Evolutionary conservation across 2,329 filamentous ascomycete genomes (phyloP).

Genomic region (Coniella vitis): DNA sequence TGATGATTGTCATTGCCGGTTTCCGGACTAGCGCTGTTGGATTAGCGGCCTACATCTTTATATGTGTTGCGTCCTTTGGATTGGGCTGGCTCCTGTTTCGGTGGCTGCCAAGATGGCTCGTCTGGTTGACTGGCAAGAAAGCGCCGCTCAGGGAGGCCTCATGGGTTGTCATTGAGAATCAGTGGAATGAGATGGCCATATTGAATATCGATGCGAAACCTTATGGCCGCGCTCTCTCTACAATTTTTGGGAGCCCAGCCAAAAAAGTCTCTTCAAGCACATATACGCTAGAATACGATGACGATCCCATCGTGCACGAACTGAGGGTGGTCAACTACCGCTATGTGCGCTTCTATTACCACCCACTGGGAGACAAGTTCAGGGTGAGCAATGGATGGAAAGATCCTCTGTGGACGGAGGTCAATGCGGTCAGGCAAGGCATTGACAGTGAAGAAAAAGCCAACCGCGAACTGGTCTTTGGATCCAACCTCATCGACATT

Average conservation of each 20-base stretch:
- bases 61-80: constrained; percentile 69
- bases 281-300: constrained; percentile 55
- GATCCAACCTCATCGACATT: constrained; percentile 85
- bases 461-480: constrained; percentile 78
- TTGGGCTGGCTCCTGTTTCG: constrained; percentile 77
- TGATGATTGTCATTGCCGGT: constrained; percentile 88
- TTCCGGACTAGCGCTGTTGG: constrained; percentile 73
- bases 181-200: constrained; percentile 90
- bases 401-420: constrained; percentile 80
- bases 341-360: constrained; percentile 88
- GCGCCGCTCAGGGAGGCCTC: constrained; percentile 66
- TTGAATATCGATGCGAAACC: constrained; percentile 53
- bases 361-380: constrained; percentile 85
- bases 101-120: constrained; percentile 85
- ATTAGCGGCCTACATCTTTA: constrained; percentile 57
- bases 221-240: constrained; percentile 51
- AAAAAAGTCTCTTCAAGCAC: constrained; percentile 42
- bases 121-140: constrained; percentile 64
- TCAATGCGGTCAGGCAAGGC: constrained; percentile 66
- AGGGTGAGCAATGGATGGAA: constrained; percentile 86
- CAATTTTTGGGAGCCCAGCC: constrained; percentile 59
- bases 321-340: constrained; percentile 83
- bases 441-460: constrained; percentile 86
- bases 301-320: constrained; percentile 68
- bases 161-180: constrained; percentile 94